Evolutionary conservation across 176 grass and related monocot genomes (phyloP).

Genomic region (Elaeis guineensis): DNA sequence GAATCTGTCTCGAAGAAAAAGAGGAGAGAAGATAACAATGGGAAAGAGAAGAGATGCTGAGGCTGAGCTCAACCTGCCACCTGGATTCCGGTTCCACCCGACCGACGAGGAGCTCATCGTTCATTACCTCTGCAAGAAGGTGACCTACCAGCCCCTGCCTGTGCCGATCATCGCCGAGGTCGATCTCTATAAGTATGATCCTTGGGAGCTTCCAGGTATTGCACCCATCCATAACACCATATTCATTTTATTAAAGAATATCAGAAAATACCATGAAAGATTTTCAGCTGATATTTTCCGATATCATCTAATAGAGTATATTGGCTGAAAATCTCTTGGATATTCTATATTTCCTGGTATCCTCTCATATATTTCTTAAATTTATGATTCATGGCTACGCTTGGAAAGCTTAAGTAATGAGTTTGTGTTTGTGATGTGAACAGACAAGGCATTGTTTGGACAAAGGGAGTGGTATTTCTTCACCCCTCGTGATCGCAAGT

Average conservation of each 20-base stretch:
- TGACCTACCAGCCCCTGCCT: neutral
- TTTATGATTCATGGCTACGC: too few species aligned
- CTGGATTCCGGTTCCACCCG: slow-evolving; percentile 80
- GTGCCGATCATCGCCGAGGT: slow-evolving; percentile 74
- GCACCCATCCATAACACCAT: neutral
- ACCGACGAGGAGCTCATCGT: slow-evolving; percentile 80
- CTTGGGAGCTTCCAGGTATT: slow-evolving; percentile 63
- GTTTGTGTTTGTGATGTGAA: too few species aligned
- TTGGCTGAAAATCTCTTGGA: too few species aligned
- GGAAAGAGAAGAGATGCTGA: slow-evolving; percentile 45
- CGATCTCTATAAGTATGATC: slow-evolving; percentile 73
- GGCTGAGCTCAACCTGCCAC: slow-evolving; percentile 73
- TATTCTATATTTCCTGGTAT: too few species aligned
- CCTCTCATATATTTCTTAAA: too few species aligned
- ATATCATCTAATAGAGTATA: too few species aligned
- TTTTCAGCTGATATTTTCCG: too few species aligned
- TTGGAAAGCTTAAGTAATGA: too few species aligned
- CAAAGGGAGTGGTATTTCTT: slow-evolving; percentile 17
- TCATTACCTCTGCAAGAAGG: slow-evolving; percentile 68
- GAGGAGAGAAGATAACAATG: neutral
- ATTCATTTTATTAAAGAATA: too few species aligned
- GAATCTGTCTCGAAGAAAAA: too few species aligned
- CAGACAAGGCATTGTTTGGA: slow-evolving; percentile 11
- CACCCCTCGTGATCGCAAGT: slow-evolving; percentile 12
- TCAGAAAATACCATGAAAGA: too few species aligned